Percentiles rank a stretch among this genome's conserved stretches.
Conservation (phyloP, 1,284 basidiomycete species). For the Microbotryomycetes sp. region DNA sequence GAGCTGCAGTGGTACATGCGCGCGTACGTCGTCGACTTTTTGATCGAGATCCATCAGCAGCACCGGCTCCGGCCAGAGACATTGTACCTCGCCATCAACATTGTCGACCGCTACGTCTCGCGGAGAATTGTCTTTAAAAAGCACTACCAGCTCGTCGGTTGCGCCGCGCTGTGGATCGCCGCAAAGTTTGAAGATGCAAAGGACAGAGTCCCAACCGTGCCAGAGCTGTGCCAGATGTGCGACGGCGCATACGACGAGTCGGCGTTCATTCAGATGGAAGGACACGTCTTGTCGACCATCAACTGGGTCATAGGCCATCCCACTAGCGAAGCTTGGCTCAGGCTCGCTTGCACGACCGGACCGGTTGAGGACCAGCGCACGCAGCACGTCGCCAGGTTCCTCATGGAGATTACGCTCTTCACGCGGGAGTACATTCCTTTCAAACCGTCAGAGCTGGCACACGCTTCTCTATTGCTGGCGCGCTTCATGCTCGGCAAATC, state of each 20-base stretch:
- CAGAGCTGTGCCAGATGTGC: slow-evolving; percentile 84
- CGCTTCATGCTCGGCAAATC: slow-evolving; percentile 51
- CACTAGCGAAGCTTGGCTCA: slow-evolving; percentile 93
- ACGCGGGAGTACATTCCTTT: slow-evolving; percentile 88
- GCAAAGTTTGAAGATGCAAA: slow-evolving; percentile 99
- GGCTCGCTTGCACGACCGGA: slow-evolving; percentile 47
- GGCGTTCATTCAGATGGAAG: slow-evolving; percentile 51
- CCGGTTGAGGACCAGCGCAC: slow-evolving; percentile 72
- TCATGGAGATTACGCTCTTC: slow-evolving; percentile 98
- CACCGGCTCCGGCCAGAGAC: slow-evolving; percentile 96
- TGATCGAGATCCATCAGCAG: slow-evolving; percentile 96
- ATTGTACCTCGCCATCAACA: slow-evolving; percentile 95
- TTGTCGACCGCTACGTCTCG: slow-evolving; percentile 98
- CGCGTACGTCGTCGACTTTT: slow-evolving; percentile 96
- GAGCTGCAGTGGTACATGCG: slow-evolving; percentile 67
- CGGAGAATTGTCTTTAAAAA: slow-evolving; percentile 97
- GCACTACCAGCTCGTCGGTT: slow-evolving; percentile 98
- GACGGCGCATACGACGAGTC: slow-evolving; percentile 37
- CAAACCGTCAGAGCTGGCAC: slow-evolving; percentile 75
- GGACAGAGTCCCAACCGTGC: slow-evolving; percentile 90
- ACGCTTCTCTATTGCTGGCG: slow-evolving; percentile 79
- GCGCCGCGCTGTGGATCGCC: slow-evolving; percentile 96
- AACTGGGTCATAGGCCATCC: slow-evolving; percentile 97
- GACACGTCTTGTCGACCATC: slow-evolving; percentile 91
- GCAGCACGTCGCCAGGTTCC: slow-evolving; percentile 88